A percentile compares a stretch with the other conserved stretches of the same genome.
These are phyloP conservation scores for Diaporthe helianthi DNA, from an alignment of 2,329 filamentous ascomycete genomes.

Conservation along the genomic window DNA sequence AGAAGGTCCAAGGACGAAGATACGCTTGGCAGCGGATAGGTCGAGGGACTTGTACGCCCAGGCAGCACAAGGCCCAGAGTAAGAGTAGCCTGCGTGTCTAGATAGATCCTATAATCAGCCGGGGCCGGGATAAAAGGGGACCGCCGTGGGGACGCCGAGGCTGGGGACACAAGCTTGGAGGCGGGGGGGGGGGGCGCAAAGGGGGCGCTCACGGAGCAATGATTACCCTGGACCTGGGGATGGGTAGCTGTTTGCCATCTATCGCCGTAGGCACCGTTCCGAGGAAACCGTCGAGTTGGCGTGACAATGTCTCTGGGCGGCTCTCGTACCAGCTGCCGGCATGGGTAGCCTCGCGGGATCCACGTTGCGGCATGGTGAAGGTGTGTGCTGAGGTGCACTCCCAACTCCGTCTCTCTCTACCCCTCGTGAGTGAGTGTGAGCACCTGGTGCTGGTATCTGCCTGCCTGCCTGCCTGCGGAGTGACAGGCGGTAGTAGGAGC, in stretches of 20 bases:
- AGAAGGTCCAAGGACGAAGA: conserved; percentile 93
- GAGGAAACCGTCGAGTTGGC: conserved; percentile 79
- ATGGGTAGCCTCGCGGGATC: conserved; percentile 68
- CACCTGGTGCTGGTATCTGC: background rate
- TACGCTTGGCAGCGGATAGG: conserved; percentile 79
- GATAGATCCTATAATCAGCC: conserved; percentile 11
- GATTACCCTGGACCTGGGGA: conserved; percentile 78
- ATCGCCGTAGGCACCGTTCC: conserved; percentile 71
- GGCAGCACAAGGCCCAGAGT: conserved; percentile 89
- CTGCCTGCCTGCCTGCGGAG: background rate
- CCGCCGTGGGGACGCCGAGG: background rate
- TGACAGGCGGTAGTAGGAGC: background rate
- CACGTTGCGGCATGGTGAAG: conserved; percentile 41
- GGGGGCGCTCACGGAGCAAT: conserved; percentile 82
- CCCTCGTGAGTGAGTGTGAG: no score
- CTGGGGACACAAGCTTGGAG: conserved; percentile 28
- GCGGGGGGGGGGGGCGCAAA: background rate
- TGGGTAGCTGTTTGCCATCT: conserved; percentile 67
- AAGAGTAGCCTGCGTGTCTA: conserved; percentile 92
- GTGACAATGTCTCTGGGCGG: conserved; percentile 63
- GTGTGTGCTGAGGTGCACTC: background rate
- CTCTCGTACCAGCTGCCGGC: conserved; percentile 88
- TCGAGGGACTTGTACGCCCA: conserved; percentile 94
- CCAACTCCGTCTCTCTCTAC: no score
- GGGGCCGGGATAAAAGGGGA: background rate